These are phyloP conservation scores for Zarea fungicola DNA, from an alignment of 2,329 filamentous ascomycete species.

Conservation along the genomic window DNA sequence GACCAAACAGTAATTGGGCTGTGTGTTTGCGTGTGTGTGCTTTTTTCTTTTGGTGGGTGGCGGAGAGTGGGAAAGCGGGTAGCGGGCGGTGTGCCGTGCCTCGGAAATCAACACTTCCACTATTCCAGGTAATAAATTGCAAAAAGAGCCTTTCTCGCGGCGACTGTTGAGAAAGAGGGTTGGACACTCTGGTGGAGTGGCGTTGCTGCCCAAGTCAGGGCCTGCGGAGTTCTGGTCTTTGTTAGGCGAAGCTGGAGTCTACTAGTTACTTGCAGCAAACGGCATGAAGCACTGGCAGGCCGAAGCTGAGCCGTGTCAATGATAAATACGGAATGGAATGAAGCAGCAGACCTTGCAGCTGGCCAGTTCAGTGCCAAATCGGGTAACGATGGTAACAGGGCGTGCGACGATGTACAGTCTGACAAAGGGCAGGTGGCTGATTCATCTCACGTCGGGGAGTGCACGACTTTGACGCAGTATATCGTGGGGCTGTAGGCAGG, in stretches of 20 bases:
- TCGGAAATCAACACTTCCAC: background rate
- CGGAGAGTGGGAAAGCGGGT: too few relatives aligned
- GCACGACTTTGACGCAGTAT: background rate
- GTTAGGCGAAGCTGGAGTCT: constrained; percentile 1
- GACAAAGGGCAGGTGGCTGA: background rate
- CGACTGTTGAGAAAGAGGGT: background rate
- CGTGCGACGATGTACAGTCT: constrained; percentile 3
- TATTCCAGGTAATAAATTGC: background rate
- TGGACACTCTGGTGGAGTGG: constrained; percentile 3
- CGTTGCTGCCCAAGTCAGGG: constrained; percentile 11
- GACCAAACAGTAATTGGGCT: too few relatives aligned
- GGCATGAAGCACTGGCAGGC: background rate
- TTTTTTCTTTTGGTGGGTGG: too few relatives aligned
- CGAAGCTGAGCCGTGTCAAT: constrained; percentile 1
- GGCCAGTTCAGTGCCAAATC: constrained; percentile 3
- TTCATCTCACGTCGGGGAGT: background rate
- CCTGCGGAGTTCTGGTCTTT: constrained; percentile 4
- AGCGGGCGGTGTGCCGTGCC: background rate
- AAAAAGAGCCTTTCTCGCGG: background rate
- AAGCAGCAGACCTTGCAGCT: background rate
- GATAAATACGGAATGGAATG: background rate
- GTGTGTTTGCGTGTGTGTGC: background rate
- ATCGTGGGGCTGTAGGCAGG: background rate
- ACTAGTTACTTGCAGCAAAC: background rate
- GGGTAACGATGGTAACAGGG: constrained; percentile 1